Evolutionary conservation across 2,329 filamentous ascomycete genomes (phyloP).

Genomic region (Calonectria crousiana): DNA sequence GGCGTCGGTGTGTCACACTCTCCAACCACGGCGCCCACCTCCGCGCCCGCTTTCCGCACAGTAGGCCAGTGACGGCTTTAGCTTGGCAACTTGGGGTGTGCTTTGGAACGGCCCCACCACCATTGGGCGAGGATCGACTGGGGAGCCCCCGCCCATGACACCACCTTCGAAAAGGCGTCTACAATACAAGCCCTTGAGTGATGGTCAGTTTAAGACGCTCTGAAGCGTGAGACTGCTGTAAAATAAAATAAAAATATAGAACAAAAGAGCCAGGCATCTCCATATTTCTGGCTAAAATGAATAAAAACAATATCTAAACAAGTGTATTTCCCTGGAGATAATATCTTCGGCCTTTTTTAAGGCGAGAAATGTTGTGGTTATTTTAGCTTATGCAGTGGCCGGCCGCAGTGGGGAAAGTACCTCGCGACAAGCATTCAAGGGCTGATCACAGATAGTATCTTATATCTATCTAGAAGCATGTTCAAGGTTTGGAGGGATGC

Average conservation of each 20-base stretch:
- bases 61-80: background rate
- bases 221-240: background rate
- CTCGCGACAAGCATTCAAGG: background rate
- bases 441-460: background rate
- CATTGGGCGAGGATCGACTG: slow-evolving; percentile 35
- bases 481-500: background rate
- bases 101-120: slow-evolving; percentile 38
- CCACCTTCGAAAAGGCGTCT: background rate
- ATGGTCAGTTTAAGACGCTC: background rate
- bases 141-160: slow-evolving; percentile 29
- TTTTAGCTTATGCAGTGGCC: background rate
- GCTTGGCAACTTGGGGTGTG: background rate
- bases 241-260: background rate
- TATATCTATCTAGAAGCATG: background rate
- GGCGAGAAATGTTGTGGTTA: background rate
- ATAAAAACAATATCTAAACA: no score
- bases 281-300: background rate
- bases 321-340: background rate
- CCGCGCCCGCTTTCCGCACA: slow-evolving; percentile 4
- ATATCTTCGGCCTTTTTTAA: background rate
- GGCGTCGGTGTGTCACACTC: slow-evolving; percentile 41
- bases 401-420: background rate
- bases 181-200: background rate
- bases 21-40: slow-evolving; percentile 12
- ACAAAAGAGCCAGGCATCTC: no score